phyloP scores from a whole-genome alignment of 495 filamentous ascomycete genomes.

The Neurospora pannonica region DNA sequence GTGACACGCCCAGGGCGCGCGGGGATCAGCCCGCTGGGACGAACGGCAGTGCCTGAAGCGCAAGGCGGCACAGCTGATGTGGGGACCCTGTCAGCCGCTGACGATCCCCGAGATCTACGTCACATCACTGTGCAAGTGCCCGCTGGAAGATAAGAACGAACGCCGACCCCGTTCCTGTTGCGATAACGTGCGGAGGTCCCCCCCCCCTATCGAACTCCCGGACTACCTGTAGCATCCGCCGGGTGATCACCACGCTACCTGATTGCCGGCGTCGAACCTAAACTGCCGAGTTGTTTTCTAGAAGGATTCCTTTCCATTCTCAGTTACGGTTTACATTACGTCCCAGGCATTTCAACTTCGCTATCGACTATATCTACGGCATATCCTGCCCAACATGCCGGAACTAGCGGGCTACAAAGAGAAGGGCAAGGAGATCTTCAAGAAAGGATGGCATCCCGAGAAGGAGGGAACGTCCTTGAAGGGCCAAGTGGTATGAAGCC shows the following conservation, averaged over 20 bases:
- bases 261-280: not conserved
- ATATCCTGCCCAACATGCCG: not conserved
- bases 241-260: not conserved
- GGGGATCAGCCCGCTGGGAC: not conserved
- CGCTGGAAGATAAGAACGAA: not conserved
- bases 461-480: slow-evolving; percentile 29
- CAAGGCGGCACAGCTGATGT: slow-evolving; percentile 7
- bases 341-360: not conserved
- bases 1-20: not conserved
- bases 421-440: slow-evolving; percentile 29
- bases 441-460: slow-evolving; percentile 35
- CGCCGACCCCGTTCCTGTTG: not conserved
- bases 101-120: not conserved
- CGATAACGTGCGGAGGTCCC: not conserved
- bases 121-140: slow-evolving; percentile 3
- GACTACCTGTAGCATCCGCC: not conserved
- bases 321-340: not conserved
- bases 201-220: not conserved
- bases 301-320: not conserved
- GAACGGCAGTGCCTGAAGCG: slow-evolving; percentile 14
- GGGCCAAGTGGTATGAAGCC: slow-evolving; percentile 29
- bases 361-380: not conserved
- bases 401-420: not conserved
- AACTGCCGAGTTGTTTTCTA: not conserved
- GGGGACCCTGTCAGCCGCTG: not conserved